Conservation (phyloP, 306 rosid genomes). For the Vigna reflexopilosa region DNA sequence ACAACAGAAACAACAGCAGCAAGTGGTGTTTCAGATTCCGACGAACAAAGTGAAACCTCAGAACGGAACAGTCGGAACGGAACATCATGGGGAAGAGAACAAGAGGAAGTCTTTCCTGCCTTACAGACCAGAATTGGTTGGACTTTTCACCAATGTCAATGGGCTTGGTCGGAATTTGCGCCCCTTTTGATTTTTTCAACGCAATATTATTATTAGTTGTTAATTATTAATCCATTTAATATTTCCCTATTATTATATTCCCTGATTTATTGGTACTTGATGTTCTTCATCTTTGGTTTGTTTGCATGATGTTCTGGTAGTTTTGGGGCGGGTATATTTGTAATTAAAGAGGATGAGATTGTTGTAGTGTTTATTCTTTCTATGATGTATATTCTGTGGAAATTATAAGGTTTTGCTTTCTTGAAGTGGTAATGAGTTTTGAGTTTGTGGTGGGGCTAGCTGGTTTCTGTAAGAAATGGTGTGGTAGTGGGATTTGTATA, state of each 20-base stretch:
- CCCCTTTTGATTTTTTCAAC: conserved; percentile 59
- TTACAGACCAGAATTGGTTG: conserved; percentile 62
- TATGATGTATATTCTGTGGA: conserved; percentile 24
- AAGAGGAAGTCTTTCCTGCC: conserved; percentile 59
- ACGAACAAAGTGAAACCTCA: conserved; percentile 21
- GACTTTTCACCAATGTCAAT: conserved; percentile 67
- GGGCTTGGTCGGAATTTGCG: conserved; percentile 70
- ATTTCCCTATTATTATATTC: not conserved
- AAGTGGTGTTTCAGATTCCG: conserved; percentile 39
- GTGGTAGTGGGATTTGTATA: conserved; percentile 27
- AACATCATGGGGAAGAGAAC: conserved; percentile 43
- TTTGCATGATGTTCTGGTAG: not conserved
- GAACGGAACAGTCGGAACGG: not conserved
- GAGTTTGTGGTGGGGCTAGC: not conserved
- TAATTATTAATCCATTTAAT: not conserved
- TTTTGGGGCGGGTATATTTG: not conserved
- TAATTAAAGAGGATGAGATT: not conserved
- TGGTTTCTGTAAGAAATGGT: conserved; percentile 29
- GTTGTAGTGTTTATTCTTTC: conserved; percentile 12
- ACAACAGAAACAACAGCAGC: not conserved
- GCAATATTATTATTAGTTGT: not conserved
- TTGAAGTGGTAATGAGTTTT: not conserved
- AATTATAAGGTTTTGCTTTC: not conserved
- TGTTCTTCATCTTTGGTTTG: not conserved
- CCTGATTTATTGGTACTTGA: not conserved